A percentile compares a stretch with the other conserved stretches of the same genome.
Conservation (phyloP, 305 asterid genomes). For the Rubia tinctorum region DNA sequence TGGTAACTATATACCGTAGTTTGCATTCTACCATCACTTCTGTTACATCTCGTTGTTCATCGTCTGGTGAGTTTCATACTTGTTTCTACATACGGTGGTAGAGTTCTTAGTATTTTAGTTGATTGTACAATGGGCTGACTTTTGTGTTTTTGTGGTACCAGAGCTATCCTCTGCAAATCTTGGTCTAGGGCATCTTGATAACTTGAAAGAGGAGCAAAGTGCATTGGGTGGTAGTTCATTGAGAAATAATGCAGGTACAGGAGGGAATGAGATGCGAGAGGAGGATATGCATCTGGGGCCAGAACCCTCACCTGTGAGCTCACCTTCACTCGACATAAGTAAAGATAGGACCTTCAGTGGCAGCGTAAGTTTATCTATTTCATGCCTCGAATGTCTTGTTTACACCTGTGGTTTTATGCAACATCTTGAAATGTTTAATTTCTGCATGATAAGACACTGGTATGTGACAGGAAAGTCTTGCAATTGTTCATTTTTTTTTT, state of each 20-base stretch:
- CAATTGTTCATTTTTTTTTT: background rate
- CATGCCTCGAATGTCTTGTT: background rate
- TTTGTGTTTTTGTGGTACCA: background rate
- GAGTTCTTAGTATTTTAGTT: background rate
- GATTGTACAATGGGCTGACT: background rate
- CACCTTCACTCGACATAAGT: constrained; percentile 43
- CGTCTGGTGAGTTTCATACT: constrained; percentile 35
- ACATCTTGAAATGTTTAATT: background rate
- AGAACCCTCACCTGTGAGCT: constrained; percentile 49
- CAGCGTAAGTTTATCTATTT: constrained; percentile 13
- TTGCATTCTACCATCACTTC: constrained; percentile 57
- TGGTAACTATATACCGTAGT: constrained; percentile 49
- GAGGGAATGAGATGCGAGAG: constrained; percentile 33
- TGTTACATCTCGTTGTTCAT: constrained; percentile 35
- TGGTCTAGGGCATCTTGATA: background rate
- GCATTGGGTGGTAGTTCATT: background rate
- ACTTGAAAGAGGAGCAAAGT: background rate
- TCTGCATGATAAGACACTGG: background rate
- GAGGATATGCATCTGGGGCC: constrained; percentile 48
- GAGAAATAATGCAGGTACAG: constrained; percentile 7
- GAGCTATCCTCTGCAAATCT: constrained; percentile 11
- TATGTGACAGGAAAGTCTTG: background rate
- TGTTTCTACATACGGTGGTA: background rate
- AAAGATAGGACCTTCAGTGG: constrained; percentile 25
- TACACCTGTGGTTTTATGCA: background rate